Evolutionary conservation across 495 filamentous ascomycete genomes (phyloP), one percentile per base, ranked within the genome.

Genomic region (Penicillium lagena): DNA sequence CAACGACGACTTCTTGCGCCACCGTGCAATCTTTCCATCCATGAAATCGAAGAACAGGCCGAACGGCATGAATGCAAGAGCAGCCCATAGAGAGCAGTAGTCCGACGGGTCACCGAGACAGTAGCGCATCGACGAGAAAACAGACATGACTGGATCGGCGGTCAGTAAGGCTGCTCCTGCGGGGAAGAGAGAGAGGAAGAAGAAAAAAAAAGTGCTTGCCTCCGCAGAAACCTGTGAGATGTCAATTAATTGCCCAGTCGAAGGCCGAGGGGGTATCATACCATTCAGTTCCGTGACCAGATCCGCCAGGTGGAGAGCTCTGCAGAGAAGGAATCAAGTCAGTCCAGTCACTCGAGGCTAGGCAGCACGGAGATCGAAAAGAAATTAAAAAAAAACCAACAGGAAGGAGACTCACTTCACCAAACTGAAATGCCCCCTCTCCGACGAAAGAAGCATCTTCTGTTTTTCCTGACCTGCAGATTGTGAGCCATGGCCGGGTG

Each of bases 41-140:
- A 97, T 89, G 59, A 96, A 95, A 62, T 98, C 93, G 65, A 98
- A 98, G 72, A 96, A 96, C 4, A 97, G 77, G 2, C 90, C 93
- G 29, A 96, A 85, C 2, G 91, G 91, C 72, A 96, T 86, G 63
- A 96, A 87, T 1, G 67, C 79, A 38, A 98, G 82, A 12, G 94
- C 91, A 17, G 81, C 63, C 77, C 83, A 97, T 27, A 96, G 67
- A 52, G 86, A 77, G 12, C 66, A 60, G 52, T 80, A 72, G 38
- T 84, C 71, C 30, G 74, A 54, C 3, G 87, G 79, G 38, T 85
- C 81, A 50, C 84, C 83, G 50, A 95, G 76, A 64, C 86, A 91
- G 74, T 96, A 97, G 34, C 90, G 89, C 75, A 98, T 79, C 31
- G 91, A 95, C 12, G 91, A 90, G 71, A 97, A 89, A 59, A 98